These are phyloP conservation scores for Tylopilus rubrobrunneus DNA, from an alignment of 768 basidiomycete species.

Conservation along the genomic window DNA sequence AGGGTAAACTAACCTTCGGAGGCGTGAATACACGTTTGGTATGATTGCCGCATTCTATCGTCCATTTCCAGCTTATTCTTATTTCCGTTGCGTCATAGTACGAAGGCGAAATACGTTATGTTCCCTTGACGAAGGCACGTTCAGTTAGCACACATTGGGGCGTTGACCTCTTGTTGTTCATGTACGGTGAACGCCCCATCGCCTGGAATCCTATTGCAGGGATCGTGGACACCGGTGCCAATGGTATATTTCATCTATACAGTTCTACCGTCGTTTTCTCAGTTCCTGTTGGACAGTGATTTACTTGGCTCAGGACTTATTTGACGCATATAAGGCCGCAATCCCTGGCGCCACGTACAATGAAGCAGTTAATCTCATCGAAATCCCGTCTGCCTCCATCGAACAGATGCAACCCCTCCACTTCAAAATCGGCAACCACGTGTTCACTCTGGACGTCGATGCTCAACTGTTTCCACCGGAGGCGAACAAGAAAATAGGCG, in stretches of 20 bases:
- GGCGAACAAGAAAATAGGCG: too few species aligned
- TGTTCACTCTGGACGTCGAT: too few species aligned
- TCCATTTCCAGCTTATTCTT: neutral
- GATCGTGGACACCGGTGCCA: slow-evolving; percentile 27
- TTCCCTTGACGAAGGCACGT: slow-evolving; percentile 26
- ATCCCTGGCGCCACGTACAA: too few species aligned
- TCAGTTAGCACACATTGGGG: slow-evolving; percentile 27
- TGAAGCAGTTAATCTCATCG: too few species aligned
- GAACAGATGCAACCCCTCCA: too few species aligned
- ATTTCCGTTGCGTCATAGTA: slow-evolving; percentile 9
- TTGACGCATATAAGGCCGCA: too few species aligned
- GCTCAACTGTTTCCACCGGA: too few species aligned
- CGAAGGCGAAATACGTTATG: slow-evolving; percentile 19
- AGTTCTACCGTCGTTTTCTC: too few species aligned
- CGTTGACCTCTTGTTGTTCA: slow-evolving; percentile 19
- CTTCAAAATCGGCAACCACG: too few species aligned
- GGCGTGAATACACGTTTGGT: slow-evolving; percentile 22
- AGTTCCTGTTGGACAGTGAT: too few species aligned
- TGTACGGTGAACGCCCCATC: slow-evolving; percentile 9
- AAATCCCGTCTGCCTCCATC: too few species aligned
- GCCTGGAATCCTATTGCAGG: slow-evolving; percentile 21
- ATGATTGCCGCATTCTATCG: neutral
- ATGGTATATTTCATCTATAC: slow-evolving; percentile 7
- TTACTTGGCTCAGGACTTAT: too few species aligned
- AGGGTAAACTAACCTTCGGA: slow-evolving; percentile 26